Conservation (phyloP, 2,329 filamentous ascomycete genomes). For the Rhynchosporium agropyri region DNA sequence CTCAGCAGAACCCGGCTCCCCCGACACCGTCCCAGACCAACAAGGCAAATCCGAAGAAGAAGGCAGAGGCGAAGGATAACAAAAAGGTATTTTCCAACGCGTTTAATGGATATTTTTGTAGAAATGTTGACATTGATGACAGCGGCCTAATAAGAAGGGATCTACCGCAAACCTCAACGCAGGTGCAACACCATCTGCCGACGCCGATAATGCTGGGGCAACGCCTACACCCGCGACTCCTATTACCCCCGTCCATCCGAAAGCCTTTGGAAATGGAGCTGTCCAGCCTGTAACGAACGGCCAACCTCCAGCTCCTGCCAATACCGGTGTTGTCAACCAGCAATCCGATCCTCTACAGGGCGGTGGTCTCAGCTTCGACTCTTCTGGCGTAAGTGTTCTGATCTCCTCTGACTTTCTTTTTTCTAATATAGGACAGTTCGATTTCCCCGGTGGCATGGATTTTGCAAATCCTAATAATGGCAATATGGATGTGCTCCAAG, state of each 20-base stretch:
- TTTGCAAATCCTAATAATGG: constrained; percentile 56
- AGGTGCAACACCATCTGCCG: constrained; percentile 60
- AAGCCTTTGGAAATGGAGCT: constrained; percentile 52
- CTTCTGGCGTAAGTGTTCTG: constrained; percentile 29
- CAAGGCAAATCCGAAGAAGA: constrained; percentile 78
- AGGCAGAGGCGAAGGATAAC: constrained; percentile 82
- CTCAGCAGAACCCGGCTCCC: constrained; percentile 67
- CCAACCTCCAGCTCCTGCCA: constrained; percentile 45
- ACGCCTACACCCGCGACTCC: constrained; percentile 64
- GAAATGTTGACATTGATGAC: constrained; percentile 43
- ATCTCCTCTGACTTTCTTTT: neutral
- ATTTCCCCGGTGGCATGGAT: constrained; percentile 47
- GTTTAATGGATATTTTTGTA: constrained; percentile 41
- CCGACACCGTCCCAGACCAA: constrained; percentile 75
- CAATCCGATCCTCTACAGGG: constrained; percentile 53
- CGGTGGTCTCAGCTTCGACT: constrained; percentile 52
- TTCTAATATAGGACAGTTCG: constrained; percentile 38
- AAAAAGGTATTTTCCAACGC: constrained; percentile 65
- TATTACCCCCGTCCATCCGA: constrained; percentile 60
- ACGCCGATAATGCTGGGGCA: constrained; percentile 61
- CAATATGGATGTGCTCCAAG: constrained; percentile 61
- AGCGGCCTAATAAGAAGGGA: constrained; percentile 58
- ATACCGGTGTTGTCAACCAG: constrained; percentile 49
- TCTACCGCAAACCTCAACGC: constrained; percentile 57
- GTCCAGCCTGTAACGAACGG: constrained; percentile 47